phyloP scores from a whole-genome alignment of 139 green algal genomes.

The Coelastrella sp. region DNA sequence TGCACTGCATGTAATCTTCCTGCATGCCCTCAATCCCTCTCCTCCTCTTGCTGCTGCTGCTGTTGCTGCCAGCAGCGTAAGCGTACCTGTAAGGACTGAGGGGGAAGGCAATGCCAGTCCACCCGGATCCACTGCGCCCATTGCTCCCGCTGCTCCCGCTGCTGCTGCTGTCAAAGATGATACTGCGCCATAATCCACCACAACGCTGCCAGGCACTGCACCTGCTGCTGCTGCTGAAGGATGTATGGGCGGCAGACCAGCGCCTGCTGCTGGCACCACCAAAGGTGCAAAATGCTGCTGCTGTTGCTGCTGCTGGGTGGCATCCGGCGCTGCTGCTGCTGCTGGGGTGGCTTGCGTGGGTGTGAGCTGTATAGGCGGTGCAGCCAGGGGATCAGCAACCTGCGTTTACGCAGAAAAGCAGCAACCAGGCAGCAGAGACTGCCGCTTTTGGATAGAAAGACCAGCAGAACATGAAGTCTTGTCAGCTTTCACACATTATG shows the following conservation, averaged over 20 bases:
- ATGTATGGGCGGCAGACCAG: background rate
- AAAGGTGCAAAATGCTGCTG: background rate
- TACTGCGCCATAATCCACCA: background rate
- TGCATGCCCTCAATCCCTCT: too few relatives aligned
- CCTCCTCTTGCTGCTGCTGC: background rate
- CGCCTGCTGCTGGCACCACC: background rate
- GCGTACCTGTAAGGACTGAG: background rate
- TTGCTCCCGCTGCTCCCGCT: background rate
- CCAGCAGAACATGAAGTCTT: background rate
- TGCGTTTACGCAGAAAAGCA: background rate
- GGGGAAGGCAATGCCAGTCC: background rate
- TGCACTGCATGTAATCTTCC: too few relatives aligned
- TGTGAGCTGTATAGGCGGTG: background rate
- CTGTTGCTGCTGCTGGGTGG: background rate
- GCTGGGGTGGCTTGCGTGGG: background rate
- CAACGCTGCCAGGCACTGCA: background rate
- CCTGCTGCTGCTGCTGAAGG: constrained; percentile 24
- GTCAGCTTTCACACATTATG: background rate
- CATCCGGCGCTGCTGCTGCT: background rate
- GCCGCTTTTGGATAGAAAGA: background rate
- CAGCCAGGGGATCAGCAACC: background rate
- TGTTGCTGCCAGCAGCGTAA: background rate
- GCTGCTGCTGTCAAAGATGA: background rate
- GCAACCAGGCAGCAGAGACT: background rate
- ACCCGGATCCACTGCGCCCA: background rate